These are phyloP conservation scores for Syzygium aromaticum DNA, from an alignment of 345 rosid genomes.

Conservation along the genomic window DNA sequence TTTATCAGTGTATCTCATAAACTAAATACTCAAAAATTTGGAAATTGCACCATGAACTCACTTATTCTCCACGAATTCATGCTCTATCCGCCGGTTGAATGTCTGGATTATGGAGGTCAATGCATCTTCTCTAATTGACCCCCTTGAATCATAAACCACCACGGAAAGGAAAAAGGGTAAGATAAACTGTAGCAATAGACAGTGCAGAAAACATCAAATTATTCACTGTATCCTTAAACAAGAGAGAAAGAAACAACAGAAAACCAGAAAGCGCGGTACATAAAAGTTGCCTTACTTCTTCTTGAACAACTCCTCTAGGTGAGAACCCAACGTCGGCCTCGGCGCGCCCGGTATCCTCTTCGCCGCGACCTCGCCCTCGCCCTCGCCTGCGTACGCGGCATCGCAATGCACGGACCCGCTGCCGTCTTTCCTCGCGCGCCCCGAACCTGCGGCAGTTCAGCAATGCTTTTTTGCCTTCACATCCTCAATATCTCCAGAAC, in stretches of 20 bases:
- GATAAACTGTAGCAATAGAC: not conserved
- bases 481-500: not conserved
- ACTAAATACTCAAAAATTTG: not conserved
- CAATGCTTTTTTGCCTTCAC: not conserved
- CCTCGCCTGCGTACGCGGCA: not conserved
- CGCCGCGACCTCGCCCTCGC: not conserved
- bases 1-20: not conserved
- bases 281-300: not conserved
- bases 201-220: not conserved
- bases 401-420: not conserved
- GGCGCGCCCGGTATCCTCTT: not conserved
- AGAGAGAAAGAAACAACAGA: not conserved
- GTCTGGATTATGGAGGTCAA: not conserved
- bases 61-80: slow-evolving; percentile 8
- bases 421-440: not conserved
- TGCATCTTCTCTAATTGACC: slow-evolving; percentile 4
- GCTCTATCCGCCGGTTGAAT: not conserved
- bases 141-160: not conserved
- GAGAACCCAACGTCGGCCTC: not conserved
- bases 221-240: not conserved
- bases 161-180: not conserved
- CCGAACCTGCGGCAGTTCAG: not conserved
- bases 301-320: not conserved
- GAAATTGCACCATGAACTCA: not conserved
- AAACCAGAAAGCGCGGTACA: not conserved